Evolutionary conservation across 2,329 filamentous ascomycete species (phyloP).

Genomic region (Colletotrichum sublineola): DNA sequence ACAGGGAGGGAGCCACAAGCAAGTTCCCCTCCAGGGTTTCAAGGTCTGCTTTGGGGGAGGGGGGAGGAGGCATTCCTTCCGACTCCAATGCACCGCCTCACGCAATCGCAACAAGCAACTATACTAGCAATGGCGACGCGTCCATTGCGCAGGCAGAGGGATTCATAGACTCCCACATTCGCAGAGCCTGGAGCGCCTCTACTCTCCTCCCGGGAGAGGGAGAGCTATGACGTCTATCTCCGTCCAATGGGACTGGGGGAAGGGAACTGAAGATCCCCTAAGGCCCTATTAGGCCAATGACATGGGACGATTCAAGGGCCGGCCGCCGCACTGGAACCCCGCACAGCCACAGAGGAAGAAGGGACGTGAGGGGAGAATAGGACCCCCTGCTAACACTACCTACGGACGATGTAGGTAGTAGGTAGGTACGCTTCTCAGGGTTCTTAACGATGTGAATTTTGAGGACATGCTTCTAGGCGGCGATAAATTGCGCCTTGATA

Average conservation of each 20-base stretch:
- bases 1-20: neutral
- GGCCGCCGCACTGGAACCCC: slow-evolving; percentile 21
- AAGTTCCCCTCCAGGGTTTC: slow-evolving; percentile 10
- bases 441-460: neutral
- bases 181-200: neutral
- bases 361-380: neutral
- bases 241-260: slow-evolving; percentile 32
- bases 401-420: no score
- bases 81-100: slow-evolving; percentile 6
- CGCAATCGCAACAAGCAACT: neutral
- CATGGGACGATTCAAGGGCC: slow-evolving; percentile 28
- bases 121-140: neutral
- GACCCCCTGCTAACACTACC: neutral
- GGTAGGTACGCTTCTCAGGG: neutral
- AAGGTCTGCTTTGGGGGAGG: neutral
- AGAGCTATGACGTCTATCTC: slow-evolving; percentile 29
- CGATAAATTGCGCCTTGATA: neutral
- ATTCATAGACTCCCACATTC: neutral
- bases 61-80: neutral
- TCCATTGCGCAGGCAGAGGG: neutral
- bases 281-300: neutral
- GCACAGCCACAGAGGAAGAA: slow-evolving; percentile 37
- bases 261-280: slow-evolving; percentile 25
- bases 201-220: neutral
- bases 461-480: neutral